phyloP scores from a whole-genome alignment of 2,329 filamentous ascomycete genomes.

The Fusarium sp. region DNA sequence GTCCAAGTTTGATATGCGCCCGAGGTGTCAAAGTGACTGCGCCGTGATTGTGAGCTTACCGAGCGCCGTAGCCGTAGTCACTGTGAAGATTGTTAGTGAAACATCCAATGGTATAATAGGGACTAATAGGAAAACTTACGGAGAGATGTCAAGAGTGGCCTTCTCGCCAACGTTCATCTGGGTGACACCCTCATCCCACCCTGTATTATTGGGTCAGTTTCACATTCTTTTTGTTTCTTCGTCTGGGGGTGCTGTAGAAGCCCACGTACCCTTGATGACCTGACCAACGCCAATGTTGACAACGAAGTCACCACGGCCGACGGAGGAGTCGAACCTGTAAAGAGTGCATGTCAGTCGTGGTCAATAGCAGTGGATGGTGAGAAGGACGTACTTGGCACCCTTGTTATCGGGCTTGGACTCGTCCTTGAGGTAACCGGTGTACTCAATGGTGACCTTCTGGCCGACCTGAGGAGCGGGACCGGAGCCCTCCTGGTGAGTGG shows the following conservation, averaged over 20 bases:
- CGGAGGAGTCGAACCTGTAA: conserved; percentile 88
- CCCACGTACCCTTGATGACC: conserved; percentile 83
- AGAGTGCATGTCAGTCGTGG: conserved; percentile 23
- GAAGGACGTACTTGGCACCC: conserved; percentile 77
- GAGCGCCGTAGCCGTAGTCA: conserved; percentile 76
- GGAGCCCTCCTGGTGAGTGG: conserved; percentile 72
- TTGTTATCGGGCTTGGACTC: conserved; percentile 71
- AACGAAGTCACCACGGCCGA: conserved; percentile 82
- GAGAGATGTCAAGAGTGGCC: conserved; percentile 84
- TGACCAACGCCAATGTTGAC: conserved; percentile 84
- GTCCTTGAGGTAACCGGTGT: conserved; percentile 90
- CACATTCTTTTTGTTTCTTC: neutral
- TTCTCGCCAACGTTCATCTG: conserved; percentile 94
- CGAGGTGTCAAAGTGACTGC: neutral
- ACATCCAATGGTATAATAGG: neutral
- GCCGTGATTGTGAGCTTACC: conserved; percentile 60
- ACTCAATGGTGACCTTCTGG: conserved; percentile 88
- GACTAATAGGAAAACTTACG: conserved; percentile 31
- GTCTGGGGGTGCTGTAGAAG: conserved; percentile 33
- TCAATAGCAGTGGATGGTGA: neutral
- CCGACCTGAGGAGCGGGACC: conserved; percentile 73
- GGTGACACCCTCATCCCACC: conserved; percentile 87
- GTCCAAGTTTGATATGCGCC: neutral
- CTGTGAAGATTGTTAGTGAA: conserved; percentile 56
- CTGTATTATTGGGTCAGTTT: conserved; percentile 59